Evolutionary conservation across 73 alveolate genomes (phyloP), one percentile per base, ranked within the genome.

Genomic region (Halteria grandinella): DNA sequence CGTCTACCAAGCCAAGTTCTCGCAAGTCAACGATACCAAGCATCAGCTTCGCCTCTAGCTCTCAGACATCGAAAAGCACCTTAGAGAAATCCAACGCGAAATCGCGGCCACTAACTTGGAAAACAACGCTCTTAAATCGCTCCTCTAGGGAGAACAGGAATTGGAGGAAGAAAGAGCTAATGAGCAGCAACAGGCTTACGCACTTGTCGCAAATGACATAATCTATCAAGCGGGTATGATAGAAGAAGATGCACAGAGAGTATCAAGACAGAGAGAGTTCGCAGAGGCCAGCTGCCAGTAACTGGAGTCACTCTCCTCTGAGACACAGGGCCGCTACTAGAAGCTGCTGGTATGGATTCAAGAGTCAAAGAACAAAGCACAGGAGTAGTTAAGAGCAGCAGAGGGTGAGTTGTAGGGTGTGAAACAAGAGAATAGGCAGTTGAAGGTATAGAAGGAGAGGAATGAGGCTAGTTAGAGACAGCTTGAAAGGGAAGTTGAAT

Each of bases 81-180:
- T 79, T 31, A 79, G 89, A 45, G 73, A 27, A 15, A n/a, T 69
- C 15, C 41, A 50, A 40, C 49, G 76, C 57, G 44, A 66, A 39
- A 34, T 79, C n/a, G 57, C 69, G 12, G 83, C 55, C 8, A 27
- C 76, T 52, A 57, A 57, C 6, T 77, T 79, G 20, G 89, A 79
- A 49, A 79, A 79, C 49, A 66, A 79, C 41, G 40, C 79, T 32
- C 58, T 79, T 12, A 63, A 79, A 52, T n/a, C 63, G n/a, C 51
- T 55, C 0, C 23, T 79, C 14, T 44, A 36, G 17, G 62, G 83
- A n/a, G 89, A 79, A 53, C 69, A 75, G 32, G 79, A 79, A 14
- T 45, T 79, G 20, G 34, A 72, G 39, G 89, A 79, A 18, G 75
- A 59, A 5, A 47, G 76, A 21, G 59, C 59, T 52, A 31, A 45